Evolutionary conservation across 2,329 filamentous ascomycete species (phyloP).

Genomic region (Colletotrichum musicola): DNA sequence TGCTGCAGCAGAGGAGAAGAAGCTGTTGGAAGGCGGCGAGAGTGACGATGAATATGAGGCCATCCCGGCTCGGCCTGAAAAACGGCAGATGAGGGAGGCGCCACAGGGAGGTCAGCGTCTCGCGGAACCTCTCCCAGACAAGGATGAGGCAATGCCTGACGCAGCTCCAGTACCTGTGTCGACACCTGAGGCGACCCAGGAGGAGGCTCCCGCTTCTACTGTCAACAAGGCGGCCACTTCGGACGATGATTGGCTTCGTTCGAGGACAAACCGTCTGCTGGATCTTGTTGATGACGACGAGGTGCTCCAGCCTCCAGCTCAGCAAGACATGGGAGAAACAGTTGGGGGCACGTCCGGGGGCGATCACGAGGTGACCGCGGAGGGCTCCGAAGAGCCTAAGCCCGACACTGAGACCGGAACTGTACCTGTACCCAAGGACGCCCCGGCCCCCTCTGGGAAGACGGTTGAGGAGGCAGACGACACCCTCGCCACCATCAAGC

Average conservation of each 20-base stretch:
- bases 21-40: constrained; percentile 61
- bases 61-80: constrained; percentile 66
- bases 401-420: constrained; percentile 45
- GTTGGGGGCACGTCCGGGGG: constrained; percentile 3
- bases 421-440: constrained; percentile 40
- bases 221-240: constrained; percentile 58
- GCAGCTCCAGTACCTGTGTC: constrained; percentile 17
- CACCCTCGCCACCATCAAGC: constrained; percentile 72
- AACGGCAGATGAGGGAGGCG: constrained; percentile 50
- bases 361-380: constrained; percentile 33
- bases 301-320: constrained; percentile 43
- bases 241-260: constrained; percentile 93
- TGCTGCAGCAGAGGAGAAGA: constrained; percentile 46
- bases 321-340: constrained; percentile 39
- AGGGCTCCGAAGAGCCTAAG: constrained; percentile 37
- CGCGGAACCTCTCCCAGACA: constrained; percentile 36
- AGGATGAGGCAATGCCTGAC: constrained; percentile 30
- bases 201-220: constrained; percentile 16
- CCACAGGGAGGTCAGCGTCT: constrained; percentile 29
- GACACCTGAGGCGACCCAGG: constrained; percentile 27
- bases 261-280: constrained; percentile 86
- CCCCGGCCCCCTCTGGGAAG: constrained; percentile 35
- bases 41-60: constrained; percentile 83
- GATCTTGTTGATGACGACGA: constrained; percentile 86
- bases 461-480: constrained; percentile 52